Conservation (phyloP, 2,329 filamentous ascomycete species). For the Hymenoscyphus linearis region DNA sequence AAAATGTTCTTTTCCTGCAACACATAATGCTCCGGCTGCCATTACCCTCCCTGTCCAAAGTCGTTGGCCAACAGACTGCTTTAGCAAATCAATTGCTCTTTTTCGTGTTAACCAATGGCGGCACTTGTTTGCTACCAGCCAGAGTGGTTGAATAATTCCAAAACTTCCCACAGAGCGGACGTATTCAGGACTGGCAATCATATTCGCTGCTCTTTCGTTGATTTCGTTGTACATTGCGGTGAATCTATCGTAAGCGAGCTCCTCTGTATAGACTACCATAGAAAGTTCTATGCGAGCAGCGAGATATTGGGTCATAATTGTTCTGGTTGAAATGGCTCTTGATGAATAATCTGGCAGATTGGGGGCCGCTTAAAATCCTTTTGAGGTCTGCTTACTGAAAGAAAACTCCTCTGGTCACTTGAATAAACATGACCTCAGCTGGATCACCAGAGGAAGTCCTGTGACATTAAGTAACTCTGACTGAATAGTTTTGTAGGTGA, state of each 20-base stretch:
- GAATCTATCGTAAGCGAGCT: background rate
- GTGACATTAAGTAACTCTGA: too few species aligned
- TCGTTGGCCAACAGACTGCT: background rate
- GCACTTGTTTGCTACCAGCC: slow-evolving; percentile 1
- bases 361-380: background rate
- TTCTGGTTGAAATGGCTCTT: background rate
- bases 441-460: background rate
- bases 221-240: background rate
- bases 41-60: background rate
- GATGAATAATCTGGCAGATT: background rate
- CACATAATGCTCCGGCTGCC: background rate
- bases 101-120: background rate
- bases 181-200: background rate
- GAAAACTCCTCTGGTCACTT: background rate
- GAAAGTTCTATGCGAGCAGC: background rate
- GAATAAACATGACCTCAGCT: background rate
- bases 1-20: background rate
- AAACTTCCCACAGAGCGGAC: background rate
- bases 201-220: background rate
- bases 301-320: slow-evolving; percentile 1
- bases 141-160: background rate
- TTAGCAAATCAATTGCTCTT: background rate
- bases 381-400: too few species aligned
- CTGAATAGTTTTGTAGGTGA: too few species aligned
- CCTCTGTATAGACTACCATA: background rate